Evolutionary conservation across 2,329 filamentous ascomycete species (phyloP).

Genomic region (Beauveria scarabaeidicola): DNA sequence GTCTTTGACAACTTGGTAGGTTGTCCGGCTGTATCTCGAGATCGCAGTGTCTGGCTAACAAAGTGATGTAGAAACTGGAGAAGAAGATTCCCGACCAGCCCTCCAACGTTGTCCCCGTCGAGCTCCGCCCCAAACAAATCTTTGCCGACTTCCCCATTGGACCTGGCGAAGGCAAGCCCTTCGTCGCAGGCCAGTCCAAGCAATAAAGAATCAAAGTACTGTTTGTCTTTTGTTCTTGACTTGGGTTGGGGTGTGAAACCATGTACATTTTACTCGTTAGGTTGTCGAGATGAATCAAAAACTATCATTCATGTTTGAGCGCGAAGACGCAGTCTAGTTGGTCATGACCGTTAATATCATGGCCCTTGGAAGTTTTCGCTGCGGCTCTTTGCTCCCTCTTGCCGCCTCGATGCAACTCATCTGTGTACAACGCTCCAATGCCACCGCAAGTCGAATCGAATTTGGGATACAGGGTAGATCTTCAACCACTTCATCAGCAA

Average conservation of each 20-base stretch:
- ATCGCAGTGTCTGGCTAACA: neutral
- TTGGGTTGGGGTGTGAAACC: neutral
- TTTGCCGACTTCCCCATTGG: slow-evolving; percentile 46
- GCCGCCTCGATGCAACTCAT: neutral
- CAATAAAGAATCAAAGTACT: slow-evolving; percentile 20
- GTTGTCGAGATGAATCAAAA: slow-evolving; percentile 10
- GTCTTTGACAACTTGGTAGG: slow-evolving; percentile 91
- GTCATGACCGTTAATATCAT: too few species aligned
- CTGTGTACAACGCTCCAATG: too few species aligned
- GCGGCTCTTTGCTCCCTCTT: neutral
- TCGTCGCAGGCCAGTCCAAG: slow-evolving; percentile 27
- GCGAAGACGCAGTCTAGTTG: neutral
- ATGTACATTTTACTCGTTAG: slow-evolving; percentile 9
- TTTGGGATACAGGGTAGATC: too few species aligned
- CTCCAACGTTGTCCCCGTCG: slow-evolving; percentile 60
- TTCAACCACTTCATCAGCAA: too few species aligned
- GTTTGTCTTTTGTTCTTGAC: neutral
- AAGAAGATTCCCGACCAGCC: slow-evolving; percentile 72
- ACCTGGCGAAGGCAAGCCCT: slow-evolving; percentile 35
- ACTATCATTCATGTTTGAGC: neutral
- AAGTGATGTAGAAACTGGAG: slow-evolving; percentile 56
- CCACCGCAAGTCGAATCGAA: too few species aligned
- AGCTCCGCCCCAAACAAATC: slow-evolving; percentile 59
- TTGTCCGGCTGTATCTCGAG: slow-evolving; percentile 14
- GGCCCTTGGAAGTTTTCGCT: too few species aligned